Base-by-base conservation (phyloP, 202 grass and related monocot species). In the Brachypodium distachyon region DNA sequence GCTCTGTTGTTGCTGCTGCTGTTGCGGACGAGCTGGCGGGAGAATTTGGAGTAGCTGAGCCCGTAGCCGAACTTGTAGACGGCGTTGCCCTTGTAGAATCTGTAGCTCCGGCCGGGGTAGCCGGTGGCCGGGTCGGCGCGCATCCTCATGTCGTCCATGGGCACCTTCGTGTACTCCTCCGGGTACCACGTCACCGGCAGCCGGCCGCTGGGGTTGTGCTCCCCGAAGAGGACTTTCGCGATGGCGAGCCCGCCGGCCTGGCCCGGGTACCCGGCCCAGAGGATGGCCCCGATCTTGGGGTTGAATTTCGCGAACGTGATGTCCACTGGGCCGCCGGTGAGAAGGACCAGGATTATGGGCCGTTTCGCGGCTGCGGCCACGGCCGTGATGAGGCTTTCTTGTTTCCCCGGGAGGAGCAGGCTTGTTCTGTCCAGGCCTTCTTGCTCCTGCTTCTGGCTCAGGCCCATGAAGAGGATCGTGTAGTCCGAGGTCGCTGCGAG, bases 161-260 rank as follows among this genome's bases (percentile, higher is more conserved):
- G 70, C 42, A 96, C 65, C 16, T 66, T 61, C 2, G 89, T 89
- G 66, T 90, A 96, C 36, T 89, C 84, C 8, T 92, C 81, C 25
- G 93, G 82, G 73, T 96, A 96, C 89, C 93, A 96, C 0, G 93
- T 96, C 2, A 92, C 82, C 0, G 93, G 89, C 42, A 92, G 42
- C 70, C 74, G 70, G 1, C 84, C 91, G 14, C 87, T 21, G 48
- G 87, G 90, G 72, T 85, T 90, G 56, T 85, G 78, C 19, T 82
- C 77, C 3, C 90, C 87, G 58, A 90, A 90, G 25, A 93, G 72
- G 1, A 93, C 67, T 0, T 69, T 27, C 12, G 87, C 87, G 25
- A 93, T 82, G 67, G 87, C 87, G 4, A 63, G 72, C 1, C 90
- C 87, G 7, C 90, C 87, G 32, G 73, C 81, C n/a, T 93, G 79